A percentile compares a stretch with the other conserved stretches of the same genome.
These are phyloP conservation scores for Pythium folliculosum DNA, from an alignment of 352 stramenopile genomes.

Conservation along the genomic window DNA sequence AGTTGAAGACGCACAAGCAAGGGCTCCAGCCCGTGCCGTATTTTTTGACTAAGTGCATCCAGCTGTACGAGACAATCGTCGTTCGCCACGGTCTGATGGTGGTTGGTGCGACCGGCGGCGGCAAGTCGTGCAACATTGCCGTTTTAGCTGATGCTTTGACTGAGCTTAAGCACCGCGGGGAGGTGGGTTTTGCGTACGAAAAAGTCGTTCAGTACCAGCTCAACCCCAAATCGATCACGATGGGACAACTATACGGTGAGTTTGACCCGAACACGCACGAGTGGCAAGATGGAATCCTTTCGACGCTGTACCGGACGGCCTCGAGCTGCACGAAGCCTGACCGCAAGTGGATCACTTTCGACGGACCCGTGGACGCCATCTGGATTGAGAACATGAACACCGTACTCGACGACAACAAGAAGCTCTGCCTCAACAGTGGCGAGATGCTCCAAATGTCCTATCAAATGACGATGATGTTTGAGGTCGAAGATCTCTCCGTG, in stretches of 20 bases:
- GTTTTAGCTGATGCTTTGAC: conserved; percentile 90
- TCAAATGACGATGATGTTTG: conserved; percentile 98
- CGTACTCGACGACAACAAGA: conserved; percentile 96
- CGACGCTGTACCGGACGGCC: conserved; percentile 91
- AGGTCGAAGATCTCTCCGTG: conserved; percentile 94
- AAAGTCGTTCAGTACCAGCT: conserved; percentile 90
- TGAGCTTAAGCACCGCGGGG: conserved; percentile 75
- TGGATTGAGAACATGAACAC: conserved; percentile 98
- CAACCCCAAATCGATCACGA: conserved; percentile 95
- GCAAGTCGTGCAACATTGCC: conserved; percentile 91
- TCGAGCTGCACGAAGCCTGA: conserved; percentile 88
- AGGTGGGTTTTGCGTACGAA: conserved; percentile 88
- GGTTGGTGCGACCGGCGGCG: conserved; percentile 89
- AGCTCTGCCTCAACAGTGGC: conserved; percentile 92
- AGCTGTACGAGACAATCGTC: conserved; percentile 94
- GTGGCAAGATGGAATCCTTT: conserved; percentile 95
- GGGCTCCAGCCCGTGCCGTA: conserved; percentile 89
- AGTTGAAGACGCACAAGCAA: conserved; percentile 79
- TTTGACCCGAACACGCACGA: conserved; percentile 96
- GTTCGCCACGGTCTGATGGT: conserved; percentile 97
- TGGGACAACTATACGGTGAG: conserved; percentile 94
- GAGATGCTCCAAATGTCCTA: conserved; percentile 96
- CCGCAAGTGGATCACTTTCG: conserved; percentile 95
- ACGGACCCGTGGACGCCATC: conserved; percentile 93
- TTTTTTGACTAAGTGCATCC: conserved; percentile 94